Base-by-base conservation (phyloP, 1,284 basidiomycete genomes). In the Ganoderma meredithae region DNA sequence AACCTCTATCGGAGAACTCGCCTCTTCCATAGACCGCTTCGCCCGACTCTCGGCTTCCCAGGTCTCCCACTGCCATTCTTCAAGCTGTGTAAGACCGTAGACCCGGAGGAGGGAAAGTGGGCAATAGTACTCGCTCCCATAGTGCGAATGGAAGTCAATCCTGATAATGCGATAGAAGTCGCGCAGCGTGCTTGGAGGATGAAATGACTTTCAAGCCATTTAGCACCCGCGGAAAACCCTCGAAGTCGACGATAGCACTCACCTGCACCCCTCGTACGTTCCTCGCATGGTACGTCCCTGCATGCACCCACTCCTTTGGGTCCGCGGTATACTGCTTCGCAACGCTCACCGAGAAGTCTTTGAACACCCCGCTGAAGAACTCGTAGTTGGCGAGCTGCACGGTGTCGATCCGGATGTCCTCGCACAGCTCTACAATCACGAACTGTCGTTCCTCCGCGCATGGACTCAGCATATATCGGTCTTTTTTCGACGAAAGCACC, bases 311-410 rank as follows among this genome's bases (percentile, higher is more conserved):
- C 25, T 86, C 90, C 22, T 91, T 88, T 27, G 87, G 82, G 44
- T 90, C 89, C 8, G 82, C 84, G 22, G 85, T 83, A 73, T 65
- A 70, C 62, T 87, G 92, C 78, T 94, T 93, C 6, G 94, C 90
- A 1, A 95, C 95, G 75, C 93, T 94, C 55, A 99, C 91, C 2
- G 86, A 86, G 72, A 99, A 94, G 64, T 96, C 93, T 79, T 95
- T 94, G 83, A 99, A 98, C 62, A 98, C 94, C 12, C 97, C 96
- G 74, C 94, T 96, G 83, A 99, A 99, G 83, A 99, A 99, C 81
- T 99, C 97, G 79, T 95, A 98, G 76, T 99, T 98, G 64, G 96
- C 97, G 7, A 99, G 83, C 77, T 99, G 96, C 62, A 99, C 88
- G 0, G 96, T 97, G 79, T 99, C 97, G 75, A 99, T 95, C 47